phyloP scores from a whole-genome alignment of 306 rosid species.

The Coriaria nepalensis region DNA sequence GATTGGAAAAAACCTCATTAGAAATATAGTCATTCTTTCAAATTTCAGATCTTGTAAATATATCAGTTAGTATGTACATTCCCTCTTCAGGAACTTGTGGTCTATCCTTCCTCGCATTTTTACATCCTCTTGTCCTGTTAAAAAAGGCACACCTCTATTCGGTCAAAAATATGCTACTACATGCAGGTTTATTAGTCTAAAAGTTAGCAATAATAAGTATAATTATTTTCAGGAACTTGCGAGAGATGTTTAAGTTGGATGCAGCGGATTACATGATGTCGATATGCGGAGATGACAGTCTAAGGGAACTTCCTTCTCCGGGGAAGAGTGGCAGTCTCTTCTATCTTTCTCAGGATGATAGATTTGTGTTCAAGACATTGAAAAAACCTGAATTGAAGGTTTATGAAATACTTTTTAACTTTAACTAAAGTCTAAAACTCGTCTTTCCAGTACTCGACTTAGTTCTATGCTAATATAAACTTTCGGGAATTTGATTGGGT shows the following conservation, averaged over 20 bases:
- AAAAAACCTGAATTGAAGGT: slow-evolving; percentile 80
- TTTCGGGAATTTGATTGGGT: too few relatives aligned
- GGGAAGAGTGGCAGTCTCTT: slow-evolving; percentile 99
- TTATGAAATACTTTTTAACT: slow-evolving; percentile 11
- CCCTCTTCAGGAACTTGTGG: neutral
- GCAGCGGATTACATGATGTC: slow-evolving; percentile 99
- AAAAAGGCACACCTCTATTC: neutral
- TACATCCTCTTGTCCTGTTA: too few relatives aligned
- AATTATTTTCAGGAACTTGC: slow-evolving; percentile 67
- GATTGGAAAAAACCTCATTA: too few relatives aligned
- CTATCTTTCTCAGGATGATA: slow-evolving; percentile 88
- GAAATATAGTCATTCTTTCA: neutral
- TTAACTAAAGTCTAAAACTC: slow-evolving; percentile 1
- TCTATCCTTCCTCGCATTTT: slow-evolving; percentile 1
- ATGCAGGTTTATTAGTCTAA: neutral
- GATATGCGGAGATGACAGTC: slow-evolving; percentile 79
- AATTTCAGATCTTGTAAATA: neutral
- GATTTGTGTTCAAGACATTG: slow-evolving; percentile 87
- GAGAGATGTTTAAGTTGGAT: slow-evolving; percentile 97
- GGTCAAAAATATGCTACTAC: neutral
- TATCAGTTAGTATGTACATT: neutral
- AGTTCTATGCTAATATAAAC: too few relatives aligned
- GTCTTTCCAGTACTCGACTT: neutral
- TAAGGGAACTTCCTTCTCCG: slow-evolving; percentile 75
- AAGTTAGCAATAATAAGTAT: neutral